Evolutionary conservation across 805 yeast genomes (phyloP).

Genomic region (Wickerhamiella allomyrinae): DNA sequence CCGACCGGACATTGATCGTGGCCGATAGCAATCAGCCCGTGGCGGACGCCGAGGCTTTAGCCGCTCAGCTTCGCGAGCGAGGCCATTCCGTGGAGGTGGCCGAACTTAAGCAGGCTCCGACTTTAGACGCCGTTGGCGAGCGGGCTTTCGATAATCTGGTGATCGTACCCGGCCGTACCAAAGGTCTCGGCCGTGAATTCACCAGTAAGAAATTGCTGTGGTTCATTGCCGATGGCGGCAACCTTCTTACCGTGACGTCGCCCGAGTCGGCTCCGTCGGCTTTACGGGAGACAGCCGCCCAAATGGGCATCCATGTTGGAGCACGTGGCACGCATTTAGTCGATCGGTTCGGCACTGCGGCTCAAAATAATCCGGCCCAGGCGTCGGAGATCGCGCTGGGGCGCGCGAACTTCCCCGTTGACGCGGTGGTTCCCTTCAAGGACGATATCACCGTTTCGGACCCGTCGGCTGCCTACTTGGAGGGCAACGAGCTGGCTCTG

Average conservation of each 20-base stretch:
- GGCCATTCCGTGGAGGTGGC: slow-evolving; percentile 24
- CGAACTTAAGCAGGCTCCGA: slow-evolving; percentile 21
- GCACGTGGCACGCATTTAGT: slow-evolving; percentile 52
- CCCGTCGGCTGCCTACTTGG: slow-evolving; percentile 9
- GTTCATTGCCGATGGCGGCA: slow-evolving; percentile 58
- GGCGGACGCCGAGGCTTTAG: slow-evolving; percentile 7
- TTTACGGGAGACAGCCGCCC: slow-evolving; percentile 51
- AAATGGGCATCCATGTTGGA: slow-evolving; percentile 72
- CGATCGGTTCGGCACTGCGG: slow-evolving; percentile 43
- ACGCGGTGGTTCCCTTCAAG: slow-evolving; percentile 13
- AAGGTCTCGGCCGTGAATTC: slow-evolving; percentile 28
- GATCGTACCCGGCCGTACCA: slow-evolving; percentile 41
- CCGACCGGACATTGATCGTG: slow-evolving; percentile 21
- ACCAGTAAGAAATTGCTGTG: slow-evolving; percentile 38
- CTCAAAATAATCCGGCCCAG: neutral
- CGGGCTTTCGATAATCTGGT: slow-evolving; percentile 42
- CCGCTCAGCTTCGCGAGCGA: slow-evolving; percentile 21
- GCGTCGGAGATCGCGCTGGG: neutral
- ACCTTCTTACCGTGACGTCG: slow-evolving; percentile 48
- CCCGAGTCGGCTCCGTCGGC: slow-evolving; percentile 43
- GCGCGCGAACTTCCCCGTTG: neutral
- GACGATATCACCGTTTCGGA: neutral
- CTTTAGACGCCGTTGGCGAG: slow-evolving; percentile 30
- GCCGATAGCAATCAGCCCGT: slow-evolving; percentile 18
- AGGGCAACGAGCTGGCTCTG: slow-evolving; percentile 9